phyloP scores from a whole-genome alignment of 179 eudicot species.

The Nepenthes alata region DNA sequence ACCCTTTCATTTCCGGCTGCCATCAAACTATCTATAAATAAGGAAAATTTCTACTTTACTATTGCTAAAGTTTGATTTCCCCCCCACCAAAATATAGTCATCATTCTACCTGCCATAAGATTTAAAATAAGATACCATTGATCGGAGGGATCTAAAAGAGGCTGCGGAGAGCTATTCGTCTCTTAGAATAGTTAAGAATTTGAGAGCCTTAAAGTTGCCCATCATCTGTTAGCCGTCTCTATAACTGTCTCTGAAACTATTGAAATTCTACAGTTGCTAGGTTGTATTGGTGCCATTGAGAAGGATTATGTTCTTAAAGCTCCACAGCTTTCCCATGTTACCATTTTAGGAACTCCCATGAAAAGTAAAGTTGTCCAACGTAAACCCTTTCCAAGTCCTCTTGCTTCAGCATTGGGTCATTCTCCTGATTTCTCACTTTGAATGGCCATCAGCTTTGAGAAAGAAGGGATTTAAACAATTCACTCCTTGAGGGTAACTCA shows the following conservation, averaged over 20 bases:
- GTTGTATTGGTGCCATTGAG: slow-evolving; percentile 42
- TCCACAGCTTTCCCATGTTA: slow-evolving; percentile 46
- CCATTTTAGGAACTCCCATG: slow-evolving; percentile 90
- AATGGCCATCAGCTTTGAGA: slow-evolving; percentile 32
- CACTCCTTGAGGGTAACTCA: too few species aligned
- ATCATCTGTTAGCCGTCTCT: slow-evolving; percentile 59
- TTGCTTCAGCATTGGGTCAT: slow-evolving; percentile 52
- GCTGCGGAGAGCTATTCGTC: slow-evolving; percentile 28
- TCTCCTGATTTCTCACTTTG: slow-evolving; percentile 41
- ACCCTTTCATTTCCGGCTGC: slow-evolving; percentile 12
- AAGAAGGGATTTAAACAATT: too few species aligned
- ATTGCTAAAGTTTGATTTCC: too few species aligned
- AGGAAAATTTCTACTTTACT: background rate
- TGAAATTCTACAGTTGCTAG: slow-evolving; percentile 66
- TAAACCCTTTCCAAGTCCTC: slow-evolving; percentile 54
- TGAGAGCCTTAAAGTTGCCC: slow-evolving; percentile 68
- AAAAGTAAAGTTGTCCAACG: slow-evolving; percentile 64
- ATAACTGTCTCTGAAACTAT: slow-evolving; percentile 57
- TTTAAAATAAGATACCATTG: slow-evolving; percentile 32
- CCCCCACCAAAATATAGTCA: background rate
- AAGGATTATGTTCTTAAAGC: slow-evolving; percentile 32
- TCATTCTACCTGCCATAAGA: too few species aligned
- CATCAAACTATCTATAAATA: too few species aligned
- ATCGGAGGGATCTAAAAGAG: slow-evolving; percentile 68
- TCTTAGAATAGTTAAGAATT: slow-evolving; percentile 49